A percentile compares a stretch with the other conserved stretches of the same genome.
Conservation (phyloP, 805 yeast species). For the Yamadazyma akitaensis region DNA sequence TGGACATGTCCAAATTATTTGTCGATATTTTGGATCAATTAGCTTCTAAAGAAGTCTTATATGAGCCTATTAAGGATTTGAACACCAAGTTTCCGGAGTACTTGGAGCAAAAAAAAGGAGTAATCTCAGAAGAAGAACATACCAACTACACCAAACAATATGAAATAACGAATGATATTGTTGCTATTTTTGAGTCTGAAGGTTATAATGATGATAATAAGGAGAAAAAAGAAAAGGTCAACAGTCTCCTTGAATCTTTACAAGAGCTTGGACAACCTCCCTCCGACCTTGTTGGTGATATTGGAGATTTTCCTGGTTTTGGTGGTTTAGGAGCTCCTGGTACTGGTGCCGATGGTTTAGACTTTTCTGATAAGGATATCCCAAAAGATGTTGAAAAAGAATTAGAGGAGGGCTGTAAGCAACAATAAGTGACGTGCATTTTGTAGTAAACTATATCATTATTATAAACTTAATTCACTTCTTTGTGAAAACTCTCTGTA, state of each 20-base stretch:
- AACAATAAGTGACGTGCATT: slow-evolving; percentile 18
- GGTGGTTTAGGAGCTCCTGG: slow-evolving; percentile 42
- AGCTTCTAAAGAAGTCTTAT: slow-evolving; percentile 79
- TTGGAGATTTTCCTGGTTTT: slow-evolving; percentile 45
- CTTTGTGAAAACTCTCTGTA: slow-evolving; percentile 54
- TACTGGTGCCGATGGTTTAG: slow-evolving; percentile 35
- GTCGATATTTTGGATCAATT: slow-evolving; percentile 77
- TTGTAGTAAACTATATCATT: slow-evolving; percentile 11
- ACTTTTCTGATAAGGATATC: slow-evolving; percentile 49
- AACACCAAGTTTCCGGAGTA: slow-evolving; percentile 69
- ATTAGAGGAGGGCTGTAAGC: slow-evolving; percentile 57
- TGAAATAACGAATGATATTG: slow-evolving; percentile 56
- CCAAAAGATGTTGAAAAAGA: slow-evolving; percentile 52
- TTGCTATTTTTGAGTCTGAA: slow-evolving; percentile 62
- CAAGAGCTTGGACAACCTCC: slow-evolving; percentile 83
- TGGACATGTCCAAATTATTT: slow-evolving; percentile 63
- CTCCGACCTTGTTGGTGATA: slow-evolving; percentile 62
- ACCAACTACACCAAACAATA: slow-evolving; percentile 60
- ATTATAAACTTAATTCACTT: slow-evolving; percentile 24
- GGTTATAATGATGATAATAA: slow-evolving; percentile 53
- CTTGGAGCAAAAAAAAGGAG: slow-evolving; percentile 52
- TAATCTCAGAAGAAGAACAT: slow-evolving; percentile 45
- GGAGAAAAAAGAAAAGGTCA: slow-evolving; percentile 47
- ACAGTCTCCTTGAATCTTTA: slow-evolving; percentile 58
- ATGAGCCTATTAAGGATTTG: slow-evolving; percentile 84